Conservation (phyloP, 495 filamentous ascomycete genomes). For the Neurospora sp. region DNA sequence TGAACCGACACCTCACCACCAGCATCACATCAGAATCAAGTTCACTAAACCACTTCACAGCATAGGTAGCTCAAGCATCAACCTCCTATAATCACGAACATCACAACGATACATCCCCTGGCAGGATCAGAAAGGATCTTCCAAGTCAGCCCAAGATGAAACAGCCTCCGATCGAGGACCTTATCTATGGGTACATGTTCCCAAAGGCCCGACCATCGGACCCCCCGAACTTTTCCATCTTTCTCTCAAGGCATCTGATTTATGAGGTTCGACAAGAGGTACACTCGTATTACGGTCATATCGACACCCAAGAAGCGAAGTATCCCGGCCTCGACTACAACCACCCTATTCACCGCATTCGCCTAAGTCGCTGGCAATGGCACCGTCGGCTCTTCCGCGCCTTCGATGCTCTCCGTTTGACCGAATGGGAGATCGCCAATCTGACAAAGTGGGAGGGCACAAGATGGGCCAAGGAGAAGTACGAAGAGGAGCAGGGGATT, state of each 20-base stretch:
- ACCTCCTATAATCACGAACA: neutral
- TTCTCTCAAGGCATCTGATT: constrained; percentile 57
- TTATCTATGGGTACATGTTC: constrained; percentile 47
- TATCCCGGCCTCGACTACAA: constrained; percentile 89
- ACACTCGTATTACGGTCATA: constrained; percentile 71
- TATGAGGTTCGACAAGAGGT: constrained; percentile 83
- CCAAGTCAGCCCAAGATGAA: constrained; percentile 33
- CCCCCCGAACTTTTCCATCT: constrained; percentile 40
- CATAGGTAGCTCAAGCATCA: neutral
- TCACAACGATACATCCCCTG: neutral
- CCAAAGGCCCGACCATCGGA: constrained; percentile 40
- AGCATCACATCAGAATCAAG: neutral
- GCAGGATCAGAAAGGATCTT: neutral
- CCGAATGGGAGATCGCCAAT: constrained; percentile 60
- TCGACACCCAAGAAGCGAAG: constrained; percentile 77
- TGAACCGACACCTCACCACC: neutral
- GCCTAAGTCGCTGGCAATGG: constrained; percentile 70
- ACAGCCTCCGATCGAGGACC: constrained; percentile 39
- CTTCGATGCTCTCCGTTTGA: constrained; percentile 71
- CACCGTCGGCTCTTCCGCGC: constrained; percentile 73
- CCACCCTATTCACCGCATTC: constrained; percentile 67
- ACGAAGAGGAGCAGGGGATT: constrained; percentile 66
- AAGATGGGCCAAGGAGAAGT: constrained; percentile 75
- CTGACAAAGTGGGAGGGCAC: constrained; percentile 94
- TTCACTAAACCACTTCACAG: neutral